Evolutionary conservation across 805 yeast species (phyloP), one percentile per base, ranked within the genome.

Genomic region (Wickerhamomyces kurtzmanii): DNA sequence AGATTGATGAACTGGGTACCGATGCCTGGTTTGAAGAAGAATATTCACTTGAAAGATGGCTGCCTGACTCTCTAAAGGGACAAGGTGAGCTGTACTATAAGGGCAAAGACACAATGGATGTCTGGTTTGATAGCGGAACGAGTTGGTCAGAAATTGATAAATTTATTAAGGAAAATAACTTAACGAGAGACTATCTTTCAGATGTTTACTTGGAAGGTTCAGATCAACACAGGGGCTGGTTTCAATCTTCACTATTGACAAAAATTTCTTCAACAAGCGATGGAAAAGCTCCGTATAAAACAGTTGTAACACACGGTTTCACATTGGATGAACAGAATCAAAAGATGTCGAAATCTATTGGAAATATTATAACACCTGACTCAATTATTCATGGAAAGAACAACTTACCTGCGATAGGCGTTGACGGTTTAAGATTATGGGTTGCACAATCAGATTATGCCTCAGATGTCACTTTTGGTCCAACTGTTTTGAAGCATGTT

Each of bases 151-250:
- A 71, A 24, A 57, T 80, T 13, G 47, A 53, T 3, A 61, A 65
- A 28, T 55, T 63, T 19, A 35, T 40, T 4, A 36, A 57, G 3
- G 52, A 55, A 19, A 45, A 62, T 8, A 50, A 52, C 1, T 39
- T 65, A 9, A 28, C 45, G 2, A 58, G 74, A 17, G 58, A 56
- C 0, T 57, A 55, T n/a, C 40, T 75, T 5, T 78, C 93, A 0
- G 93, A 87, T 52, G 67, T 84, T n/a, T 89, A 85, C 47, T 53
- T 89, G 10, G 99, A 91, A 59, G 99, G 99, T 3, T 73, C 87
- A n/a, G 99, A 91, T 48, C 99, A 91, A 53, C 98, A 91, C 48
- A 70, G 99, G 34, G 99, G 99, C 1, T 91, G 99, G 99, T 91
- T 91, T 51, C 99, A 91, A 57, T 83, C 95, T 18, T 85, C 96